phyloP scores from a whole-genome alignment of 2,329 filamentous ascomycete species.

The Simplicillium sp. region DNA sequence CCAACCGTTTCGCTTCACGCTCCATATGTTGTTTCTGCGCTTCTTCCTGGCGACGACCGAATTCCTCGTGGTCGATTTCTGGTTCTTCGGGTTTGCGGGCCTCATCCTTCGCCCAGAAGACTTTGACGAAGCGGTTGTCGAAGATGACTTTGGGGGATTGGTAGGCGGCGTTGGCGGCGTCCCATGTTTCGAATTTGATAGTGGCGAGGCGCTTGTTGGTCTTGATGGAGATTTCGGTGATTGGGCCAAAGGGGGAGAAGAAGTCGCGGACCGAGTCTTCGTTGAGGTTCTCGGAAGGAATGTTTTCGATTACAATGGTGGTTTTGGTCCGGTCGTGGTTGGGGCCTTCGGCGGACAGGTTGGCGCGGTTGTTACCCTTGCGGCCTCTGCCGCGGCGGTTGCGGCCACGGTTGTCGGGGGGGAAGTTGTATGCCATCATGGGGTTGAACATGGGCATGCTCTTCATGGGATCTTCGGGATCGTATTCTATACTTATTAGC shows the following conservation, averaged over 20 bases:
- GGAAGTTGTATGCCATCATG: slow-evolving; percentile 11
- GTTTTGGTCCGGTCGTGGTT: slow-evolving; percentile 53
- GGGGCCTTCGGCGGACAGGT: slow-evolving; percentile 56
- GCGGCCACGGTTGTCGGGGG: slow-evolving; percentile 21
- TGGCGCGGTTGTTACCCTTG: slow-evolving; percentile 32
- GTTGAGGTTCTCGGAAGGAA: slow-evolving; percentile 60
- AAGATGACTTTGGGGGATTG: slow-evolving; percentile 72
- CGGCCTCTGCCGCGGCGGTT: slow-evolving; percentile 21
- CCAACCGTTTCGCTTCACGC: slow-evolving; percentile 50
- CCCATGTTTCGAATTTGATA: slow-evolving; percentile 59
- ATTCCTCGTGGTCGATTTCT: slow-evolving; percentile 60
- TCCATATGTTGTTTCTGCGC: slow-evolving; percentile 62
- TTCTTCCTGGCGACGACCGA: slow-evolving; percentile 59
- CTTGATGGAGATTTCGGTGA: slow-evolving; percentile 56
- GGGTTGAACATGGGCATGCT: slow-evolving; percentile 6
- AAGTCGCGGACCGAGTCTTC: slow-evolving; percentile 58
- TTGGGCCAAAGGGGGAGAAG: slow-evolving; percentile 62
- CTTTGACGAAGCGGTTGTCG: slow-evolving; percentile 77
- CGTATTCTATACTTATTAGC: slow-evolving; percentile 18
- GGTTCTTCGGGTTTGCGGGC: slow-evolving; percentile 29
- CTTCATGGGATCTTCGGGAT: slow-evolving; percentile 17
- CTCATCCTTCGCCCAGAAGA: slow-evolving; percentile 64
- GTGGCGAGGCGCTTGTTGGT: slow-evolving; percentile 57
- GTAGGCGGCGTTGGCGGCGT: slow-evolving; percentile 60
- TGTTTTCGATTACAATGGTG: slow-evolving; percentile 67